Evolutionary conservation across 371 early-diverging fungal genomes (phyloP), one percentile per base, ranked within the genome.

Genomic region (Mucor lusitanicus): DNA sequence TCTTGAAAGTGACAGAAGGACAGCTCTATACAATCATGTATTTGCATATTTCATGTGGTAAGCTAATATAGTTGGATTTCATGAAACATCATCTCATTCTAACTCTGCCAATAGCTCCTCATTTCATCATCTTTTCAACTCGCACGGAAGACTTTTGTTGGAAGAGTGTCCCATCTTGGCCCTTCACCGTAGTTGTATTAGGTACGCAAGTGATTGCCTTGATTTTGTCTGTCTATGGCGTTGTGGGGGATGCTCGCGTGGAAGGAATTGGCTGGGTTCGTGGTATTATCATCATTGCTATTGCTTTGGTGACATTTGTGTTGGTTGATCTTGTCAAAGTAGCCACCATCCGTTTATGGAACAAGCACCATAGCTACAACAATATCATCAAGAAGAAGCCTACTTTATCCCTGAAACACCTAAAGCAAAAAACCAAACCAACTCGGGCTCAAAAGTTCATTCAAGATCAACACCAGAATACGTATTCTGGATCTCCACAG

Each of bases 71-170:
- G 8, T n/a, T 87, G 7, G 13, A n/a, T 7, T 1, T 5, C 15
- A 33, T 59, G 39, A 32, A 15, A 23, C 3, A 23, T 25, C 19
- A 37, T 19, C 12, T 17, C 65, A 90, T 89, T 70, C n/a, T n/a
- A n/a, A n/a, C n/a, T n/a, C n/a, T n/a, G n/a, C n/a, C n/a, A 79
- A 86, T 64, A 82, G 91, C 92, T 56, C 97, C 97, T 60, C 97
- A 97, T 83, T 97, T 97, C 80, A 93, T 95, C 35, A 97, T 97
- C 75, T 97, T 97, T 76, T 95, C 96, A 12, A 97, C 97, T 11
- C 90, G 97, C 65, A 77, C 96, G n/a, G n/a, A n/a, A 17, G 83
- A 90, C 13, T 93, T 90, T 79, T 95, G 94, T 84, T 97, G 95
- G 94, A 89, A 87, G 65, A 92, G 88, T 64, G 73, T 91, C n/a